Conservation (phyloP, 305 asterid species). For the Fraxinus paxiana region DNA sequence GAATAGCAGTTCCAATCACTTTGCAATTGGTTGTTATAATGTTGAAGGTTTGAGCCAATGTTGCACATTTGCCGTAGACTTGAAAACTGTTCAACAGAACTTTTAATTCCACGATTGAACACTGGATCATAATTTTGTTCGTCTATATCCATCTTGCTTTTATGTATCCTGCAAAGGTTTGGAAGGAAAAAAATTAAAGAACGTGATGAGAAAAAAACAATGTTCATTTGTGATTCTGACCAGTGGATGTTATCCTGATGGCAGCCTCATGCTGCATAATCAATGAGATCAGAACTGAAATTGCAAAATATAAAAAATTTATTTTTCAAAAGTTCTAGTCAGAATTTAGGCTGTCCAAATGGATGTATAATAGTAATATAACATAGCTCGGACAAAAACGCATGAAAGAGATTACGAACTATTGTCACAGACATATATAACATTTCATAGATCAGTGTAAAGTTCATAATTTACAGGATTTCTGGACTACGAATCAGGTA, state of each 20-base stretch:
- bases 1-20: not conserved
- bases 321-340: not conserved
- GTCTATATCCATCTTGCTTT: not conserved
- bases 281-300: not conserved
- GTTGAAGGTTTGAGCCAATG: constrained; percentile 14
- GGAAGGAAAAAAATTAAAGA: not conserved
- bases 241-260: not conserved
- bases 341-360: not conserved
- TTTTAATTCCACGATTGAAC: not conserved
- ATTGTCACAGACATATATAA: not conserved
- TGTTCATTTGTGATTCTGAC: not conserved
- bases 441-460: not conserved
- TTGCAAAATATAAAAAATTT: not conserved
- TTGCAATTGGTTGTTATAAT: constrained; percentile 1
- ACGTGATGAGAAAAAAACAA: not conserved
- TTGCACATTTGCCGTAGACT: not conserved
- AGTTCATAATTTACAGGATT: not conserved
- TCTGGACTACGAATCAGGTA: not conserved
- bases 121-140: not conserved
- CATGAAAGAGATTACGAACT: not conserved
- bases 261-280: not conserved
- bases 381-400: not conserved
- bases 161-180: not conserved
- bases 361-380: not conserved
- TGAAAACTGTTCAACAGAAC: not conserved